These are phyloP conservation scores for Calonectria pauciramosa DNA, from an alignment of 2,329 filamentous ascomycete genomes.

Conservation along the genomic window DNA sequence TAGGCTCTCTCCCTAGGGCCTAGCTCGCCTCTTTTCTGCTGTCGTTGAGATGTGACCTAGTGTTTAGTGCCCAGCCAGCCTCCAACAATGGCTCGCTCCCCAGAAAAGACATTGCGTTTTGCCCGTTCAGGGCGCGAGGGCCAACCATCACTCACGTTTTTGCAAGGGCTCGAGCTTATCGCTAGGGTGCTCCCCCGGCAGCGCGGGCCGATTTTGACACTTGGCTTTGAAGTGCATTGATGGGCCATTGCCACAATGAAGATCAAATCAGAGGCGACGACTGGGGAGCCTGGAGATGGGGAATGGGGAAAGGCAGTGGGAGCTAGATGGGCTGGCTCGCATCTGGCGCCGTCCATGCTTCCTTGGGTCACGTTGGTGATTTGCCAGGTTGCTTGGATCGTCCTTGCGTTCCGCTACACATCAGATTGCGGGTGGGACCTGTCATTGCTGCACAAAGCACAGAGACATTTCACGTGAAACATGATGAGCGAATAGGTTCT, in stretches of 20 bases:
- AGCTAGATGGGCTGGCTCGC: neutral
- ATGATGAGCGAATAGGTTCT: neutral
- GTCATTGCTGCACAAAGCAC: neutral
- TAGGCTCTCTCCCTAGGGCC: neutral
- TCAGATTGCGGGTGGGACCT: neutral
- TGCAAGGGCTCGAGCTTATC: neutral
- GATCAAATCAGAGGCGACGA: neutral
- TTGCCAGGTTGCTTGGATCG: neutral
- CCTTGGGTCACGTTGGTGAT: neutral
- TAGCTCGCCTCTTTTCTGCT: neutral
- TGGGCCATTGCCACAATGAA: neutral
- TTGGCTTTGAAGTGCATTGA: neutral
- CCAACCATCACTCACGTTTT: neutral
- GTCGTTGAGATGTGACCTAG: neutral
- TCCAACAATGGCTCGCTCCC: neutral
- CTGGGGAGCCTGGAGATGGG: neutral
- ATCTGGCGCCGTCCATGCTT: neutral
- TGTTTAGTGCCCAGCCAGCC: neutral
- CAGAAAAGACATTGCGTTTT: neutral
- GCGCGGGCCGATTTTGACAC: conserved; percentile 14
- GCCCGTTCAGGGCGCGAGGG: neutral
- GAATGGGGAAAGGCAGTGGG: neutral
- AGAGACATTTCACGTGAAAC: neutral
- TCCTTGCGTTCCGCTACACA: neutral
- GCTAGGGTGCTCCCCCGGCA: neutral